Conservation (phyloP, 768 basidiomycete genomes). For the Mycena sanguinolenta region DNA sequence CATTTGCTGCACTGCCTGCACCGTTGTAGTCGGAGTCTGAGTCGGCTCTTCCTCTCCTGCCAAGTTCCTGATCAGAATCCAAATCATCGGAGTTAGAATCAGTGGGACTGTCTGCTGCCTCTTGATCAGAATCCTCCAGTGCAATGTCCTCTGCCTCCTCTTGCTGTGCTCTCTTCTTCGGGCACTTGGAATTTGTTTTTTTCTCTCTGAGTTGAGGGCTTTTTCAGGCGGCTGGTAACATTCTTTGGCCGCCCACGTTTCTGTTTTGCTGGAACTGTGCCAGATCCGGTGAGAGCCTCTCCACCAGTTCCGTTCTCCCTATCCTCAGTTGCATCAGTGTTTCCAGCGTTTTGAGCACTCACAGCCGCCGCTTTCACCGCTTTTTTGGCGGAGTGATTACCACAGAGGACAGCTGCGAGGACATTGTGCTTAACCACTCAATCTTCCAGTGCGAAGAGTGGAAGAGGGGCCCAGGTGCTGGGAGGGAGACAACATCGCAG, state of each 20-base stretch:
- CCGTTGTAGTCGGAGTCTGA: too few relatives aligned
- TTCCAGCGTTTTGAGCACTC: too few relatives aligned
- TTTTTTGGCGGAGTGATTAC: background rate
- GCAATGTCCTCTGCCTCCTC: background rate
- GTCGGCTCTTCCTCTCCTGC: background rate
- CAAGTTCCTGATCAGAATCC: background rate
- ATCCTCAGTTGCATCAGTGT: too few relatives aligned
- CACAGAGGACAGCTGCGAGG: background rate
- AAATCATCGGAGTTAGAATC: background rate
- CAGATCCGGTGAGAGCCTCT: too few relatives aligned
- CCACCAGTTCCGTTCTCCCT: too few relatives aligned
- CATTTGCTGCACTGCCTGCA: background rate
- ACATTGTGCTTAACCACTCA: constrained; percentile 4
- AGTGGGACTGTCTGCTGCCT: background rate
- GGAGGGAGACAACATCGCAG: constrained; percentile 23
- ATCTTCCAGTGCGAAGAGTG: background rate
- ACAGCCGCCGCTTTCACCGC: background rate
- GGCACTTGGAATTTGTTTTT: background rate
- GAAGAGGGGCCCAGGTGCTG: constrained; percentile 4
- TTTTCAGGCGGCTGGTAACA: background rate
- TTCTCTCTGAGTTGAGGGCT: background rate
- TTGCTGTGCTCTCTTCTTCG: background rate
- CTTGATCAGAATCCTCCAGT: background rate
- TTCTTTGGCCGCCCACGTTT: background rate
- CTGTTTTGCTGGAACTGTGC: background rate